Conservation (phyloP, 2,329 filamentous ascomycete species). For the Periconia sp. region DNA sequence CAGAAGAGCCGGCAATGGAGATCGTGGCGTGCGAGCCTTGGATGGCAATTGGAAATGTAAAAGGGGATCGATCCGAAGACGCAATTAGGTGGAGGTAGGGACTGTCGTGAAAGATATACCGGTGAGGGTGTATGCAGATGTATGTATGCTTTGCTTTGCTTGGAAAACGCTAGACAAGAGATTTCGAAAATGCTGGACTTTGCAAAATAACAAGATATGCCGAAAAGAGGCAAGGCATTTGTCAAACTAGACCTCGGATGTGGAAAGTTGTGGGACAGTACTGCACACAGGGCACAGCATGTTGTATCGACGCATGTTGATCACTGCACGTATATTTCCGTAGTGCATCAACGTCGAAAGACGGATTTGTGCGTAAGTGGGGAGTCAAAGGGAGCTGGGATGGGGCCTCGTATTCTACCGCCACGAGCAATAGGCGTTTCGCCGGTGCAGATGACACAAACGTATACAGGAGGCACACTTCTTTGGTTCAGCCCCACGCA, state of each 20-base stretch:
- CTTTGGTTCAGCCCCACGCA: conserved; percentile 58
- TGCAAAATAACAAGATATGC: conserved; percentile 7
- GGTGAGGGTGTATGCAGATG: conserved; percentile 20
- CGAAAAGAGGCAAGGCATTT: conserved; percentile 7
- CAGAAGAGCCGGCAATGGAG: not conserved
- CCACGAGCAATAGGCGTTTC: conserved; percentile 37
- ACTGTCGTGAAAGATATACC: conserved; percentile 16
- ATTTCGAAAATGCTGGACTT: not conserved
- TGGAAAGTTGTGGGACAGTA: conserved; percentile 2
- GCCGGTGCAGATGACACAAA: conserved; percentile 45
- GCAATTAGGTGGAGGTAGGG: conserved; percentile 9
- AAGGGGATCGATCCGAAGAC: not conserved
- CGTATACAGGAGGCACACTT: conserved; percentile 46
- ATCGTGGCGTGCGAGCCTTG: not conserved
- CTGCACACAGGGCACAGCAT: conserved; percentile 1
- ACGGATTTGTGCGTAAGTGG: conserved; percentile 35
- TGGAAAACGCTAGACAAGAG: conserved; percentile 16
- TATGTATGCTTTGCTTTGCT: conserved; percentile 18
- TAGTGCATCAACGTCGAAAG: conserved; percentile 23
- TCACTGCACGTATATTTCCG: not conserved
- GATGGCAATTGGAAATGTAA: not conserved
- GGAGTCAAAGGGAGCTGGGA: conserved; percentile 27
- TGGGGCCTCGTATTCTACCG: conserved; percentile 33
- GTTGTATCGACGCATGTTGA: not conserved
- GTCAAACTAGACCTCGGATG: conserved; percentile 14